Base-by-base conservation (phyloP, 164 flowering plant species). In the Berberis vulgaris region DNA sequence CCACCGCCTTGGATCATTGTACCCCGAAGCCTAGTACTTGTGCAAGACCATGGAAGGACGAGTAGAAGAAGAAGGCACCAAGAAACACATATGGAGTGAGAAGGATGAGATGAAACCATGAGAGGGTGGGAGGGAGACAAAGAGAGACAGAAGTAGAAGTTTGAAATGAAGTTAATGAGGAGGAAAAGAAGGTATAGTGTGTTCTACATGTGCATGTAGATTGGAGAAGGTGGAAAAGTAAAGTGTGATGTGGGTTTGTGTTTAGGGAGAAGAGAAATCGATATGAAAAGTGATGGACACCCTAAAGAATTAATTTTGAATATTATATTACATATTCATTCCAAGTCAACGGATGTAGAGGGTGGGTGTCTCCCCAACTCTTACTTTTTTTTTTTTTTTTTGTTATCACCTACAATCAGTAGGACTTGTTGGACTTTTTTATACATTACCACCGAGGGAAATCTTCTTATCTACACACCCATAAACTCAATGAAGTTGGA, bases 161-260 rank as follows among this genome's bases (percentile, higher is more conserved):
- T 41, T 38, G n/a, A 13, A 26, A 10, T n/a, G 8, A n/a, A 2
- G 57, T 8, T 3, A 3, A 13, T 55, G 13, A 3, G 13, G 58
- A 1, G n/a, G n/a, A 11, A 52, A 3, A 10, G n/a, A 26, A 4
- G 11, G n/a, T 2, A 52, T 12, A 7, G 1, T 12, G 11, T 4
- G 13, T 7, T 57, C 38, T 71, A 71, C 66, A 66, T 57, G 46
- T 71, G 74, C 70, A 71, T 66, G 70, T 26, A 26, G 26, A 26
- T 26, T 26, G 26, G 26, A 26, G 26, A 26, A 26, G 26, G 26
- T 26, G 47, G 67, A 7, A 42, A 38, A 61, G 41, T 52, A 42
- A 38, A 61, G 41, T 52, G 41, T 49, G 50, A 62, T 56, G 26
- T 45, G 13, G 62, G 72, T 2, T 5, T 49, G 12, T 58, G 59